Evolutionary conservation across 345 rosid species (phyloP).

Genomic region (Isatis tinctoria): DNA sequence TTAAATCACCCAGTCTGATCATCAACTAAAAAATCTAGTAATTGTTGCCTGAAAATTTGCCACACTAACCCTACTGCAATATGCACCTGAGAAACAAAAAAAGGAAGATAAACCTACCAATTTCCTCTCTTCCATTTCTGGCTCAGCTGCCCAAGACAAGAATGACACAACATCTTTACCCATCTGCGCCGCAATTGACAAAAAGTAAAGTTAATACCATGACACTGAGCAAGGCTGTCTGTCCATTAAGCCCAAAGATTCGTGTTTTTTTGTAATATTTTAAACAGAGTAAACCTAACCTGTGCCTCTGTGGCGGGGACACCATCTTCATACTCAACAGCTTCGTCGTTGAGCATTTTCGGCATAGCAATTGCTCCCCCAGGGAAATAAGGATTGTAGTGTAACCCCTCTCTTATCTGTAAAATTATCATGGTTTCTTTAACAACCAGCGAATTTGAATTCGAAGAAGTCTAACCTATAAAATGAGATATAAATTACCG

Average conservation of each 20-base stretch:
- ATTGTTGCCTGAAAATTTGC: not conserved
- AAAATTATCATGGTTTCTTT: conserved; percentile 5
- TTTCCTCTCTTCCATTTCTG: conserved; percentile 99
- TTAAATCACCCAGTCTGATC: not conserved
- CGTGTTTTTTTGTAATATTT: not conserved
- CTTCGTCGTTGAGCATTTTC: conserved; percentile 94
- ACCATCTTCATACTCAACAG: conserved; percentile 97
- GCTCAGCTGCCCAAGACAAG: conserved; percentile 98
- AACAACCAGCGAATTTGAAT: not conserved
- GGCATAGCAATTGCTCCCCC: conserved; percentile 99
- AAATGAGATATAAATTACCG: conserved; percentile 38
- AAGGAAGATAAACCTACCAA: conserved; percentile 46
- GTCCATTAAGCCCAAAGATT: not conserved
- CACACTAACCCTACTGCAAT: not conserved
- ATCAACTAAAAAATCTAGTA: not conserved
- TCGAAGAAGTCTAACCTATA: not conserved
- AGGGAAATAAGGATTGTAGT: conserved; percentile 97
- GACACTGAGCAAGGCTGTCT: not conserved
- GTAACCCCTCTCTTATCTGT: conserved; percentile 90
- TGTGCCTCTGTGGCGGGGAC: conserved; percentile 97
- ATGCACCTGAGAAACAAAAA: not conserved
- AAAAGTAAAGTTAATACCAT: not conserved
- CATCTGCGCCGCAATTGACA: conserved; percentile 54
- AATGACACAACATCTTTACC: conserved; percentile 96
- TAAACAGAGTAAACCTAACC: conserved; percentile 38